Evolutionary conservation across 2,329 filamentous ascomycete genomes (phyloP).

Genomic region (Cryphonectria japonica): DNA sequence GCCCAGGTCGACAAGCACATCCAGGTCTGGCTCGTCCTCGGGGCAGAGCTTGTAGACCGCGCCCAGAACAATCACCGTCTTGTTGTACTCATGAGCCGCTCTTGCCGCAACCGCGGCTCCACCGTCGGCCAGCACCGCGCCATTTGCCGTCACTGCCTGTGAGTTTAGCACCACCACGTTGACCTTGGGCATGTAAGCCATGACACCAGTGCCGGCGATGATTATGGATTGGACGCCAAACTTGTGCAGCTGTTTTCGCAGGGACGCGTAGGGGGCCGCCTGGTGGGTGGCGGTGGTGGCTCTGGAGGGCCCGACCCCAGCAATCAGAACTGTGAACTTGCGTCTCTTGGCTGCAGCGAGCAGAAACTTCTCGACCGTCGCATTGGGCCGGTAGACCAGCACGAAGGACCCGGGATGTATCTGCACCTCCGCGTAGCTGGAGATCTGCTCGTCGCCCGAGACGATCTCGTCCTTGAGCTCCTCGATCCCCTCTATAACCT

Average conservation of each 20-base stretch:
- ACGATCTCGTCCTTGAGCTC: constrained; percentile 96
- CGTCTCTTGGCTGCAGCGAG: constrained; percentile 85
- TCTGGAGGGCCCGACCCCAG: constrained; percentile 59
- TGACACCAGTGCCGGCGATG: constrained; percentile 82
- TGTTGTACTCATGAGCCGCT: constrained; percentile 80
- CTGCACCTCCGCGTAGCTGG: constrained; percentile 83
- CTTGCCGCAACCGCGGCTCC: constrained; percentile 84
- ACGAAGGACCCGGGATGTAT: constrained; percentile 94
- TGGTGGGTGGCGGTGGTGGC: constrained; percentile 37
- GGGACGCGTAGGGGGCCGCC: constrained; percentile 50
- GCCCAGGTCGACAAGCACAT: constrained; percentile 83
- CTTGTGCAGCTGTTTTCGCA: constrained; percentile 78
- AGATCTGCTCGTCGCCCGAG: constrained; percentile 91
- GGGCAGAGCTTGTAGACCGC: constrained; percentile 95
- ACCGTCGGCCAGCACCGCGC: constrained; percentile 80
- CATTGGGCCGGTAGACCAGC: constrained; percentile 83
- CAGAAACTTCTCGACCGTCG: constrained; percentile 87
- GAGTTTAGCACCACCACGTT: constrained; percentile 94
- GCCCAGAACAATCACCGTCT: constrained; percentile 84
- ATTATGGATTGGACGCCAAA: constrained; percentile 82
- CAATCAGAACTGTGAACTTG: constrained; percentile 88
- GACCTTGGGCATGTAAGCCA: constrained; percentile 92
- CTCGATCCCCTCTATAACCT: constrained; percentile 90
- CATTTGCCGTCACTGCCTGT: constrained; percentile 85
- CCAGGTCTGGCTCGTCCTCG: constrained; percentile 81